A percentile compares a stretch with the other conserved stretches of the same genome.
These are phyloP conservation scores for Fusarium sp. DNA, from an alignment of 2,329 filamentous ascomycete species.

Conservation along the genomic window DNA sequence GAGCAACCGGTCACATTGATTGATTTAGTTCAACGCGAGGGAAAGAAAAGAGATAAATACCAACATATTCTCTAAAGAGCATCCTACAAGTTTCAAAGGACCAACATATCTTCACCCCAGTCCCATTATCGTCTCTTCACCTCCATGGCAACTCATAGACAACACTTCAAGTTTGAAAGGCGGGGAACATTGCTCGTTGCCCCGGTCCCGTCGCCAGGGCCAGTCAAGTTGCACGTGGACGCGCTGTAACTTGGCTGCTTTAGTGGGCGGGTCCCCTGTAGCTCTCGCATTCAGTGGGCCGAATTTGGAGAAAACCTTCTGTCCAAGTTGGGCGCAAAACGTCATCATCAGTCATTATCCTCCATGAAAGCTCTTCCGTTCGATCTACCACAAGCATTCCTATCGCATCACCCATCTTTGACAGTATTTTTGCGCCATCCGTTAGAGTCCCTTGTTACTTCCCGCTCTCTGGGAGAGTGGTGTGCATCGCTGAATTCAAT, in stretches of 20 bases:
- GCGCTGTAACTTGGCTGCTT: conserved; percentile 3
- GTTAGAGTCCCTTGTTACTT: background rate
- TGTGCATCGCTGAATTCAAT: conserved; percentile 11
- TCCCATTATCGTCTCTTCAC: background rate
- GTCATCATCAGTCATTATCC: conserved; percentile 35
- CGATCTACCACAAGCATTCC: conserved; percentile 19
- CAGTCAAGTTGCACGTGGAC: conserved; percentile 1
- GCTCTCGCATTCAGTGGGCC: conserved; percentile 6
- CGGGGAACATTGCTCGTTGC: background rate
- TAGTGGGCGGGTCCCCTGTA: conserved; percentile 26
- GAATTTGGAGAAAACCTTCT: conserved; percentile 34
- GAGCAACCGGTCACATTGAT: background rate
- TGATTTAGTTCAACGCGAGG: background rate
- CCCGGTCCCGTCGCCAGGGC: background rate
- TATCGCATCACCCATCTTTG: conserved; percentile 20
- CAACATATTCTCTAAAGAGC: background rate
- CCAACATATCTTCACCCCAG: background rate
- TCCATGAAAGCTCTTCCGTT: conserved; percentile 34
- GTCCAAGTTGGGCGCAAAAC: conserved; percentile 26
- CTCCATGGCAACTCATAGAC: background rate
- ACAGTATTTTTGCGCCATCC: background rate
- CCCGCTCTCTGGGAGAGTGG: conserved; percentile 5
- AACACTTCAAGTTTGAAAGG: background rate
- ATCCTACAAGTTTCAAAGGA: background rate
- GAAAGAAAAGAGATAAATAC: background rate